Conservation (phyloP, 352 stramenopile genomes). For the Phytophthora hibernalis region DNA sequence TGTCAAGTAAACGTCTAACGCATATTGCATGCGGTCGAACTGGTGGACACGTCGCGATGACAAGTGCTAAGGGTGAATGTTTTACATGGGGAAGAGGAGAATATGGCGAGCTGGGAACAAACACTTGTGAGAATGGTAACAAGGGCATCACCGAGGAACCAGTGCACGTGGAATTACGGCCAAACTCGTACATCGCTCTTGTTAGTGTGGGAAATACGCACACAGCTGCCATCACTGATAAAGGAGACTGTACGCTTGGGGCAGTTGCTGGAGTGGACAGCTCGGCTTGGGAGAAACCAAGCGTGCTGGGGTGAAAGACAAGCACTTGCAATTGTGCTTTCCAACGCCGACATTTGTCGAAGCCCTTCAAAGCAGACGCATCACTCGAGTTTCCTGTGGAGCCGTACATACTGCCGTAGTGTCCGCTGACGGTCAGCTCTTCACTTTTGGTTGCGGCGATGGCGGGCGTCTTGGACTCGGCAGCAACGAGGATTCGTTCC, state of each 20-base stretch:
- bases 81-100: constrained; percentile 71
- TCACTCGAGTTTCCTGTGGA: constrained; percentile 89
- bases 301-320: constrained; percentile 60
- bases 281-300: constrained; percentile 66
- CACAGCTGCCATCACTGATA: constrained; percentile 54
- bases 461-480: constrained; percentile 91
- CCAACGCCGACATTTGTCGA: constrained; percentile 70
- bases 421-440: constrained; percentile 65
- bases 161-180: constrained; percentile 7
- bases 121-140: constrained; percentile 17
- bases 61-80: constrained; percentile 40
- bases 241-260: constrained; percentile 66
- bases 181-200: constrained; percentile 23
- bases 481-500: constrained; percentile 43
- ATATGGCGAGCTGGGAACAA: constrained; percentile 64
- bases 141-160: constrained; percentile 19
- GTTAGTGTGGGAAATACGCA: constrained; percentile 77
- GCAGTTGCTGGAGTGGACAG: constrained; percentile 75
- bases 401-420: constrained; percentile 84
- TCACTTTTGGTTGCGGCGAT: constrained; percentile 91
- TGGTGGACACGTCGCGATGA: constrained; percentile 58
- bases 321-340: constrained; percentile 62
- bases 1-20: constrained; percentile 33
- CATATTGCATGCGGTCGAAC: constrained; percentile 54
- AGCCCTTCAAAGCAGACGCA: constrained; percentile 39